Evolutionary conservation across 176 grass and related monocot genomes (phyloP).

Genomic region (Musa schizocarpa): DNA sequence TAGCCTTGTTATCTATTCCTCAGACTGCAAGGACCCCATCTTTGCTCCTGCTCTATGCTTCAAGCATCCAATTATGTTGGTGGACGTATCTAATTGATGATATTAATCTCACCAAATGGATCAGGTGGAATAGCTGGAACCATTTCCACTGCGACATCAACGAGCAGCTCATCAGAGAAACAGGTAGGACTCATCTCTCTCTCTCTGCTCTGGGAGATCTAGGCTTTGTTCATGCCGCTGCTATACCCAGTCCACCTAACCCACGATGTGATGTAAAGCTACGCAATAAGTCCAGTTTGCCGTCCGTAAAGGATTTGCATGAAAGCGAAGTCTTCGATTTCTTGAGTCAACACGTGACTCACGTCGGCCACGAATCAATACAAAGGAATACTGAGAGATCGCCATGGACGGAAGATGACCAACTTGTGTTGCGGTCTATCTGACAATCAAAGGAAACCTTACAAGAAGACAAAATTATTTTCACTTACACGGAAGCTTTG

Average conservation of each 20-base stretch:
- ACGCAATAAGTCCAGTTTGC: too few species aligned
- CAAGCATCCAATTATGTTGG: too few species aligned
- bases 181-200: slow-evolving; percentile 27
- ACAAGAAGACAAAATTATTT: not conserved
- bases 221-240: not conserved
- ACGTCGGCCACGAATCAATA: too few species aligned
- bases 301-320: not conserved
- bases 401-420: not conserved
- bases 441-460: not conserved
- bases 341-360: not conserved
- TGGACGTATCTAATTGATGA: not conserved
- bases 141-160: slow-evolving; percentile 63
- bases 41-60: too few species aligned
- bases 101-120: not conserved
- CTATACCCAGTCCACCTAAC: not conserved
- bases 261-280: slow-evolving; percentile 1
- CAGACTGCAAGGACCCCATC: too few species aligned
- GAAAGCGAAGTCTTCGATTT: slow-evolving; percentile 30
- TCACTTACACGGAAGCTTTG: not conserved
- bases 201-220: not conserved
- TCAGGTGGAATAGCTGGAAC: slow-evolving; percentile 99
- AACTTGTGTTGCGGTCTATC: not conserved
- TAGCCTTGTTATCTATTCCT: too few species aligned
- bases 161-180: slow-evolving; percentile 60
- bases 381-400: too few species aligned